Base-by-base conservation (phyloP, 2,329 filamentous ascomycete species). In the Aspergillus pseudonomiae region DNA sequence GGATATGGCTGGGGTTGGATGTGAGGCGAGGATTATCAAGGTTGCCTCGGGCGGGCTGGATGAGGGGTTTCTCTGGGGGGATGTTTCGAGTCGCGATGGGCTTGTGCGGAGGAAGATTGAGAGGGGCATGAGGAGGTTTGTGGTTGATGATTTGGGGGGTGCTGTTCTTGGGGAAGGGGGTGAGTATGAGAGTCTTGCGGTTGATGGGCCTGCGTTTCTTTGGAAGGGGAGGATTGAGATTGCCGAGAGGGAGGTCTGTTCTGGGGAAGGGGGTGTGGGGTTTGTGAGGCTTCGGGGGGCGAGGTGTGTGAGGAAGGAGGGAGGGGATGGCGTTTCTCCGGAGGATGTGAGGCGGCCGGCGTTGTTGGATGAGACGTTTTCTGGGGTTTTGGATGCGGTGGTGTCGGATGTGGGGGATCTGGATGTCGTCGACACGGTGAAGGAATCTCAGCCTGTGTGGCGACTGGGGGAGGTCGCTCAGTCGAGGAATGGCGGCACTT, bases 1-100 rank as follows among this genome's bases (percentile, higher is more conserved):
- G 63, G 94, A 97, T 76, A 97, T 99, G 92, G 86, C 85, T 6
- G 83, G 82, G 7, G 87, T 89, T 3, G 90, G 90, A 0, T 87
- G 96, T 61, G 92, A 97, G 73, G 91, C 94, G n/a, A 85, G 94
- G 64, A 92, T 99, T 73, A 88, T 99, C 80, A 99, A 98, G 80
- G 93, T 97, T 52, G 94, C 95, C 50, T 96, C 92, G 67, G 93
- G 93, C 7, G 95, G 94, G 0, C 83, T 99, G 57, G 91, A 94
- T 72, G 91, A 93, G 69, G 82, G 79, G 43, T 90, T 93, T 71
- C 80, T 99, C 28, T 97, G 94, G 91, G 85, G 87, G 68, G 88
- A 93, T 79, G 91, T 97, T 21, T 88, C 91, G 3, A 64, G 67
- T 58, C 14, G 11, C 32, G 85, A 86, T 71, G 71, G 78, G 5